These are phyloP conservation scores for Selenicereus undatus DNA, from an alignment of 148 eudicot species.

Conservation along the genomic window DNA sequence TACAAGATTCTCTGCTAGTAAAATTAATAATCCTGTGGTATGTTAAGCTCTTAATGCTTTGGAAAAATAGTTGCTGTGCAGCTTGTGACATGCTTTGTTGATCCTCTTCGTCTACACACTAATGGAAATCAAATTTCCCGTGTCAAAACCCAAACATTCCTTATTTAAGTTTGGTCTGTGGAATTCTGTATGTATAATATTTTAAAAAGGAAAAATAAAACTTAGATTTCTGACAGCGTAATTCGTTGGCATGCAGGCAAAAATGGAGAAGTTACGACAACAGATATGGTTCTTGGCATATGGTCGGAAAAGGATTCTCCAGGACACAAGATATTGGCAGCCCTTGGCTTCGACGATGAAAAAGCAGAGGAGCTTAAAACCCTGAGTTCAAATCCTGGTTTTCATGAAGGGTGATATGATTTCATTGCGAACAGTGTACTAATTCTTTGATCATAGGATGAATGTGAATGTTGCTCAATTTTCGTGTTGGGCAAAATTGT, in stretches of 20 bases:
- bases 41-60: neutral
- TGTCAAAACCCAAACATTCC: too few species aligned
- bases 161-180: too few species aligned
- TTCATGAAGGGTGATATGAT: conserved; percentile 25
- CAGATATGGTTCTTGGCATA: conserved; percentile 66
- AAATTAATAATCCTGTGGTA: neutral
- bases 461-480: neutral
- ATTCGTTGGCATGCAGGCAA: conserved; percentile 39
- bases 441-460: conserved; percentile 13
- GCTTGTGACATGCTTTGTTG: too few species aligned
- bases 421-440: conserved; percentile 16
- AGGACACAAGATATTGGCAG: conserved; percentile 63
- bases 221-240: neutral
- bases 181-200: too few species aligned
- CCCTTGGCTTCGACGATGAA: conserved; percentile 64
- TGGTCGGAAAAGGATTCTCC: conserved; percentile 66
- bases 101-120: too few species aligned
- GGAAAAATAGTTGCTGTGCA: neutral
- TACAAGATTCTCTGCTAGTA: neutral
- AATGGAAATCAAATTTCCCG: too few species aligned
- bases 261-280: conserved; percentile 53
- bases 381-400: conserved; percentile 52
- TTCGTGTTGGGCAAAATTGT: neutral
- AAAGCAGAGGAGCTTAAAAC: conserved; percentile 50
- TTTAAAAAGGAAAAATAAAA: too few species aligned